Base-by-base conservation (phyloP, 257 asterid genomes). In the Plectranthus barbatus region DNA sequence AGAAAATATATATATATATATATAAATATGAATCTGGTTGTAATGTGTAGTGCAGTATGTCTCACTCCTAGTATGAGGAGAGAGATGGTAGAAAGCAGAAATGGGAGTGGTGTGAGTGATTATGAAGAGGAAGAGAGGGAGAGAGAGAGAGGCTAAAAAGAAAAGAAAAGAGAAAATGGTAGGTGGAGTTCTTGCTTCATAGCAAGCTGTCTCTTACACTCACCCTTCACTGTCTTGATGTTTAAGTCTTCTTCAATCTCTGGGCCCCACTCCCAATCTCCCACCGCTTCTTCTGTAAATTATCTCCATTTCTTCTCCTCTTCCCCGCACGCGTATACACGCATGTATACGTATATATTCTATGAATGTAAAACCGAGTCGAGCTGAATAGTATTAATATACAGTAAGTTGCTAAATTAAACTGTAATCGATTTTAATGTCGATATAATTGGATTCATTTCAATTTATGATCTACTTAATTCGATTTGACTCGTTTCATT, bases 171-270 rank as follows among this genome's bases (percentile, higher is more conserved):
- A 26, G 3, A 26, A 1, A 1, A 73, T 63, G 93, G 86, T 89
- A 73, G 97, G 93, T 86, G 85, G 69, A 77, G 19, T 58, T 84
- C 76, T 77, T 56, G 80, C 77, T 64, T 80, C 86, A 83, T 68
- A 81, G 95, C 94, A 68, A 86, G 97, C 95, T 89, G 97, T 82
- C 85, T 63, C 65, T 66, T 56, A 54, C 76, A 41, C 76, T 60
- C 86, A 44, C 73, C 48, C 72, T 55, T 73, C 81, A 31, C 79
- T 76, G 62, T 81, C 95, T 80, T 86, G 83, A 76, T 72, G 81
- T 81, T 81, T 54, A 86, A 86, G 91, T 74, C 85, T 74, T 71
- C 81, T 74, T 72, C 81, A 73, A 62, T 68, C 41, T 78, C 72
- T 62, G 71, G 80, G 80, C 46, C 78, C 85, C 81, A 69, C 80